A percentile compares a stretch with the other conserved stretches of the same genome.
These are phyloP conservation scores for Neurospora sp. DNA, from an alignment of 495 filamentous ascomycete genomes.

Conservation along the genomic window DNA sequence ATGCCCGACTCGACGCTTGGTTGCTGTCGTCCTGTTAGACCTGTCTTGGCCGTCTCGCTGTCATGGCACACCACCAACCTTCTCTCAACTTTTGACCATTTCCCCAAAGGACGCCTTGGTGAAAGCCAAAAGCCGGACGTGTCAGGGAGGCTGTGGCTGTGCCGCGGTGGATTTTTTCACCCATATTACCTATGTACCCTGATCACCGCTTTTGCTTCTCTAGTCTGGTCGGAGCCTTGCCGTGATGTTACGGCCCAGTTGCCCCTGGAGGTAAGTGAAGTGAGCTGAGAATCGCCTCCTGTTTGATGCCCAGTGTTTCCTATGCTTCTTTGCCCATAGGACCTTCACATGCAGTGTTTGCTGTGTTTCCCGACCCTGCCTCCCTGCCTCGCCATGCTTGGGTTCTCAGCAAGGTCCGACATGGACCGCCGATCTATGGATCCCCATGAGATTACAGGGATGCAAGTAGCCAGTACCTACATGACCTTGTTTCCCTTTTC, in stretches of 20 bases:
- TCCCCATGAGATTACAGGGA: neutral
- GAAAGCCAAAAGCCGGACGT: conserved; percentile 1
- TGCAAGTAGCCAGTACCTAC: neutral
- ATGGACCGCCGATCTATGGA: neutral
- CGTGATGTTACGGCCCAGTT: neutral
- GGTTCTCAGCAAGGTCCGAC: neutral
- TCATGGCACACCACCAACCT: neutral
- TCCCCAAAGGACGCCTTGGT: conserved; percentile 11
- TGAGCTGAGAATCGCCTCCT: neutral
- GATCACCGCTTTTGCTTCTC: neutral
- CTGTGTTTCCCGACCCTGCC: neutral
- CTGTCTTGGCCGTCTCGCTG: neutral
- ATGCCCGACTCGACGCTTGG: neutral
- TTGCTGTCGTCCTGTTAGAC: neutral
- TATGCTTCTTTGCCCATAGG: neutral
- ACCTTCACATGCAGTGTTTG: neutral
- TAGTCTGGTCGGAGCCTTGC: neutral
- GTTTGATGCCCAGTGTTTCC: neutral
- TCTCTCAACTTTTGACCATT: neutral
- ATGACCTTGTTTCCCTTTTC: neutral
- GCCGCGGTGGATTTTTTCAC: neutral
- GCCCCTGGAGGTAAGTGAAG: neutral
- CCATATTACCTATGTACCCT: neutral
- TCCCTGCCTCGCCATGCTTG: neutral
- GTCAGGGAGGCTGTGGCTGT: neutral